Conservation (phyloP, 2,329 filamentous ascomycete species). For the Penicillium sp. region DNA sequence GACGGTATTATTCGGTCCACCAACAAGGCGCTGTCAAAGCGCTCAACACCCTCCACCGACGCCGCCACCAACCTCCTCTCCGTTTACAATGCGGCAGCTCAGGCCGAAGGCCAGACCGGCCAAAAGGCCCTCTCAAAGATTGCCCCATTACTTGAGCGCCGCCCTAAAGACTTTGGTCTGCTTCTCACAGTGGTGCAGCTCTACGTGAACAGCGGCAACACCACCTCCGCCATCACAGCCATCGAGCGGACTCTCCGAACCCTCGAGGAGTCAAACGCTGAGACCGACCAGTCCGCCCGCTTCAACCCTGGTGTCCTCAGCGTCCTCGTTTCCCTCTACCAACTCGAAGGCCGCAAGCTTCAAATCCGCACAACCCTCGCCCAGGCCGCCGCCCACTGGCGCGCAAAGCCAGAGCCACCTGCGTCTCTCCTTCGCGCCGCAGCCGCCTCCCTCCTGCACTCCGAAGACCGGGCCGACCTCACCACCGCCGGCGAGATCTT, state of each 20-base stretch:
- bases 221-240: constrained; percentile 70
- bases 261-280: constrained; percentile 63
- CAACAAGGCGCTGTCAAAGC: constrained; percentile 49
- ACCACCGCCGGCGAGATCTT: constrained; percentile 77
- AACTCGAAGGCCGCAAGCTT: constrained; percentile 69
- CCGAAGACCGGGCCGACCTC: constrained; percentile 68
- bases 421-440: constrained; percentile 76
- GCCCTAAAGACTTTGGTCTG: constrained; percentile 78
- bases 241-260: constrained; percentile 74
- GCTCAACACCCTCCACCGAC: constrained; percentile 52
- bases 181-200: constrained; percentile 79
- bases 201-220: constrained; percentile 71
- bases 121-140: constrained; percentile 71
- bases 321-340: constrained; percentile 76
- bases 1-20: constrained; percentile 60
- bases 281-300: constrained; percentile 66
- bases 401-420: constrained; percentile 59
- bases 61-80: constrained; percentile 58
- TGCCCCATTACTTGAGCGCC: constrained; percentile 67
- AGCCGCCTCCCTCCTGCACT: constrained; percentile 78
- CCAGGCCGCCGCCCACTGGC: constrained; percentile 81
- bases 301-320: constrained; percentile 85
- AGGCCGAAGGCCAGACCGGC: constrained; percentile 59
- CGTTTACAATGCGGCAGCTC: constrained; percentile 72
- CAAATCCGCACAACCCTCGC: constrained; percentile 73